Evolutionary conservation across 2,329 filamentous ascomycete genomes (phyloP).

Genomic region (Nigrospora oryzae): DNA sequence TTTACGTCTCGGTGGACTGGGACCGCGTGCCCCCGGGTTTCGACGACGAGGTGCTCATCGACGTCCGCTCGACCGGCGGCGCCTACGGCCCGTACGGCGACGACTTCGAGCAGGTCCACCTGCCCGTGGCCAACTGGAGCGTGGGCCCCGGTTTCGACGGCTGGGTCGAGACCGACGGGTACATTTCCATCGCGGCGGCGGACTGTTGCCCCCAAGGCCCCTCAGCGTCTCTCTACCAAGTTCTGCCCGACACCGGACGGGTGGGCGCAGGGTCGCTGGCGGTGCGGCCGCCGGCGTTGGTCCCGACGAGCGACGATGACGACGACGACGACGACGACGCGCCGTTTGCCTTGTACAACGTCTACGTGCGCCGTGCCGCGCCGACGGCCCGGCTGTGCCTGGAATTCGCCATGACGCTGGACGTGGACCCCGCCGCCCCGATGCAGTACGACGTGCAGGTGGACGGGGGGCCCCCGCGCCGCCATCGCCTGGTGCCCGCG

Average conservation of each 20-base stretch:
- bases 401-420: slow-evolving; percentile 31
- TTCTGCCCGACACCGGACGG: slow-evolving; percentile 22
- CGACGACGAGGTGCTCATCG: slow-evolving; percentile 14
- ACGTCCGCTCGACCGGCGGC: slow-evolving; percentile 25
- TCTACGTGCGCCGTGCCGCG: slow-evolving; percentile 19
- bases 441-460: slow-evolving; percentile 42
- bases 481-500: slow-evolving; percentile 24
- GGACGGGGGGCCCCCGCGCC: slow-evolving; percentile 27
- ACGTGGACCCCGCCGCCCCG: slow-evolving; percentile 37
- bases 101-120: slow-evolving; percentile 25
- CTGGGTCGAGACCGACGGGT: slow-evolving; percentile 23
- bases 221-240: slow-evolving; percentile 10
- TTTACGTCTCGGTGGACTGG: slow-evolving; percentile 40
- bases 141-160: slow-evolving; percentile 10
- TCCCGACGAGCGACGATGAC: slow-evolving; percentile 10
- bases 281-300: slow-evolving; percentile 7
- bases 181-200: slow-evolving; percentile 22
- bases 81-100: slow-evolving; percentile 18
- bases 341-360: slow-evolving; percentile 12
- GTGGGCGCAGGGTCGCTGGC: slow-evolving; percentile 13
- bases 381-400: slow-evolving; percentile 7
- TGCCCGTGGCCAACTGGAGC: slow-evolving; percentile 12
- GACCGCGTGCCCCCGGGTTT: slow-evolving; percentile 24
- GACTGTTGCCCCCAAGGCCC: not conserved
- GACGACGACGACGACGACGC: not conserved